Evolutionary conservation across 345 rosid genomes (phyloP).

Genomic region (Salix suchowensis): DNA sequence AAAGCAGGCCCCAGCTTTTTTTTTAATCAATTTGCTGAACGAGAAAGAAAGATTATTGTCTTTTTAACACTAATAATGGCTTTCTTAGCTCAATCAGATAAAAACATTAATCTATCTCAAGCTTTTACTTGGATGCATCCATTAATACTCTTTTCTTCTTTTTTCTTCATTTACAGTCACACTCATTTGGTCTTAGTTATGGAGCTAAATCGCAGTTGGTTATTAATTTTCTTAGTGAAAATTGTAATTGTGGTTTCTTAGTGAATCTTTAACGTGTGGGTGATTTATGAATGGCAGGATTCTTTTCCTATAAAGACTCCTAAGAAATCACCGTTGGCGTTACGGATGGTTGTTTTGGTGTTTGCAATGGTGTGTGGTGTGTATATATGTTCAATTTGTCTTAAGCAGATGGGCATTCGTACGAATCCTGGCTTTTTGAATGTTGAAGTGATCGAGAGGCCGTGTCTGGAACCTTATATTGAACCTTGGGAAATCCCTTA

Average conservation of each 20-base stretch:
- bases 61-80: neutral
- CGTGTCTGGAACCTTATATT: conserved; percentile 69
- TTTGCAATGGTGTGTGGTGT: conserved; percentile 79
- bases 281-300: conserved; percentile 48
- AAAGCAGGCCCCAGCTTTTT: neutral
- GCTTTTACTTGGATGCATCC: neutral
- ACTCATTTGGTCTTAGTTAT: neutral
- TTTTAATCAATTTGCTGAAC: neutral
- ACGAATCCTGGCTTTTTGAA: conserved; percentile 45
- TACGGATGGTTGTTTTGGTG: conserved; percentile 75
- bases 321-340: conserved; percentile 75
- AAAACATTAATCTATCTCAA: neutral
- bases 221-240: neutral
- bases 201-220: conserved; percentile 8
- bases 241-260: neutral
- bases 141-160: neutral
- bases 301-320: conserved; percentile 59
- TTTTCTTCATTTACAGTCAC: conserved; percentile 6
- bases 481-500: conserved; percentile 93
- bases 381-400: conserved; percentile 76
- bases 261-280: conserved; percentile 5
- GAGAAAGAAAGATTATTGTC: neutral
- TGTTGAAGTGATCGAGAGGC: conserved; percentile 49
- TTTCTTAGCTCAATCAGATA: neutral
- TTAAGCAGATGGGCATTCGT: conserved; percentile 62